Percentiles rank a stretch among this genome's conserved stretches.
phyloP scores from a whole-genome alignment of 1,139 yeast genomes.

The Taphrina betulina region DNA sequence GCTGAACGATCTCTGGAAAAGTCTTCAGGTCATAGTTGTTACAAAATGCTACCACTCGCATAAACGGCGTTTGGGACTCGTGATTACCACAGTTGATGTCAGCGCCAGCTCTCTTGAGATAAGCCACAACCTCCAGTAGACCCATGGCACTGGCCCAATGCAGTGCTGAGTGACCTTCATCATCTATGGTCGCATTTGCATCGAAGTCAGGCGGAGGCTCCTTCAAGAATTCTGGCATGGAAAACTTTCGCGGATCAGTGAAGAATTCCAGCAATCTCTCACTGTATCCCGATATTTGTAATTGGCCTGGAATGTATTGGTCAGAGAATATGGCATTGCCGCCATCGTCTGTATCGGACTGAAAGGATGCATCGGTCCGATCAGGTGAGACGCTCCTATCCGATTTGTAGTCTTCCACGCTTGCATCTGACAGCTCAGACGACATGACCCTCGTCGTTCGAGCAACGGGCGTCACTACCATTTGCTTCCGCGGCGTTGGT shows the following conservation, averaged over 20 bases:
- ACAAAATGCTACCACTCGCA: constrained; percentile 84
- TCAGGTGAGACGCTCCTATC: constrained; percentile 27
- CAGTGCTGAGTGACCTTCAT: constrained; percentile 85
- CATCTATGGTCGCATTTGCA: constrained; percentile 84
- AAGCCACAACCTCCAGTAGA: constrained; percentile 66
- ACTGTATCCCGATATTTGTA: constrained; percentile 45
- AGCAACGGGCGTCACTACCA: neutral
- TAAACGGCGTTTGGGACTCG: constrained; percentile 84
- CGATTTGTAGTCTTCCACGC: constrained; percentile 25
- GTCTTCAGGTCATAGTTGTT: constrained; percentile 77
- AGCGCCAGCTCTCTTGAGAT: constrained; percentile 68
- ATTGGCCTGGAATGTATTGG: constrained; percentile 22
- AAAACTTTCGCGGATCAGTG: constrained; percentile 68
- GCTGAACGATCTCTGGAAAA: constrained; percentile 69
- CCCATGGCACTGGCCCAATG: constrained; percentile 98
- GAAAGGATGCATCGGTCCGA: constrained; percentile 24
- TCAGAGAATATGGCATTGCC: constrained; percentile 17
- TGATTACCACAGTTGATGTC: constrained; percentile 72
- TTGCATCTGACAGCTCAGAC: constrained; percentile 25
- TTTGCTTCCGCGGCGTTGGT: constrained; percentile 4
- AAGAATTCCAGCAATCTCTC: constrained; percentile 54
- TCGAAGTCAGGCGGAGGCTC: constrained; percentile 73
- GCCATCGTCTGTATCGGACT: constrained; percentile 17
- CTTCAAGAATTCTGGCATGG: constrained; percentile 70
- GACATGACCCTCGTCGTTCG: constrained; percentile 4